Conservation (phyloP, 257 asterid genomes). For the Ehretia macrophylla region DNA sequence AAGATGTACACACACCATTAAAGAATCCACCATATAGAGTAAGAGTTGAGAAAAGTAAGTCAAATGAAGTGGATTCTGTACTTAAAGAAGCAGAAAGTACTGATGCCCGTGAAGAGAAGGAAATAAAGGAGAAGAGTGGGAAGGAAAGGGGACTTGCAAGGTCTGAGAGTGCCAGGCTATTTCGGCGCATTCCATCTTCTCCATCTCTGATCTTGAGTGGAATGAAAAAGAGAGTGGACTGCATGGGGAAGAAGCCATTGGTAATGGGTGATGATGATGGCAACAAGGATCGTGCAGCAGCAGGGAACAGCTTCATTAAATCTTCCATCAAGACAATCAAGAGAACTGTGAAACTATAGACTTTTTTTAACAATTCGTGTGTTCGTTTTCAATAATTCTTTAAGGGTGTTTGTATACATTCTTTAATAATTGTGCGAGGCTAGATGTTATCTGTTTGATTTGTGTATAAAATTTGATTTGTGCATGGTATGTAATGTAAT, state of each 20-base stretch:
- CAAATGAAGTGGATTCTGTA: constrained; percentile 24
- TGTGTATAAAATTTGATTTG: background rate
- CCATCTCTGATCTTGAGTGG: constrained; percentile 84
- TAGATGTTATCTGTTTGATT: background rate
- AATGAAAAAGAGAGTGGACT: constrained; percentile 86
- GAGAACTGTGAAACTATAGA: constrained; percentile 66
- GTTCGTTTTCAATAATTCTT: background rate
- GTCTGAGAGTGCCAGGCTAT: constrained; percentile 75
- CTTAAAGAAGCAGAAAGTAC: constrained; percentile 33
- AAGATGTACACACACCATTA: constrained; percentile 21
- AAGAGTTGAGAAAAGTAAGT: constrained; percentile 28
- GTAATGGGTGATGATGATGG: constrained; percentile 5
- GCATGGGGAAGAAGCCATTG: constrained; percentile 55
- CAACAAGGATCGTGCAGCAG: constrained; percentile 17
- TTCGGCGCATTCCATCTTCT: constrained; percentile 85
- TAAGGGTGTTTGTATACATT: background rate
- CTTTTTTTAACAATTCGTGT: background rate
- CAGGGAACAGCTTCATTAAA: constrained; percentile 55
- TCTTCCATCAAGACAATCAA: constrained; percentile 47
- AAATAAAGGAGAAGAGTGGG: constrained; percentile 32
- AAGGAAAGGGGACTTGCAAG: constrained; percentile 56
- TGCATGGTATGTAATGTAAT: background rate
- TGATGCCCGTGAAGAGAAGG: constrained; percentile 37
- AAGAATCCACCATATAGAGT: background rate
- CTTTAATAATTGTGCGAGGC: background rate